Percentiles rank a stretch among this genome's conserved stretches.
Conservation (phyloP, 345 rosid genomes). For the Acer negundo region DNA sequence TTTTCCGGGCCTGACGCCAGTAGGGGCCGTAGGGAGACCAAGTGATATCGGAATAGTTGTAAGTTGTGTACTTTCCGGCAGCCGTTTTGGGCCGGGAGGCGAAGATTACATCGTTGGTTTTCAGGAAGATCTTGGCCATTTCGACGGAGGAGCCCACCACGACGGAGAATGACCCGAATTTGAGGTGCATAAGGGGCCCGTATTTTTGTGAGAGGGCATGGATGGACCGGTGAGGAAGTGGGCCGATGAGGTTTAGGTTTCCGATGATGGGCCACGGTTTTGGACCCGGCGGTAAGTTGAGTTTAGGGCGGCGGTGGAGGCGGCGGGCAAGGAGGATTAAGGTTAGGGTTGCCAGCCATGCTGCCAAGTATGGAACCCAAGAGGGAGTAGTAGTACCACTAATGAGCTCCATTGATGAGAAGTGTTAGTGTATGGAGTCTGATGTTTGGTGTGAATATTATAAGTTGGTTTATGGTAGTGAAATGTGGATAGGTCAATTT, state of each 20-base stretch:
- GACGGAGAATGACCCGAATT: constrained; percentile 55
- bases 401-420: constrained; percentile 20
- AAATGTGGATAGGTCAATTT: neutral
- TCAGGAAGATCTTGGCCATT: constrained; percentile 53
- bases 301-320: constrained; percentile 34
- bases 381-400: neutral
- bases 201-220: constrained; percentile 55
- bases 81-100: constrained; percentile 48
- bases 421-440: neutral
- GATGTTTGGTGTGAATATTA: too few relatives aligned
- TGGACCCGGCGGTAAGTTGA: constrained; percentile 62
- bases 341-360: constrained; percentile 38
- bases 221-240: constrained; percentile 67
- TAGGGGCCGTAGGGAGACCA: constrained; percentile 73
- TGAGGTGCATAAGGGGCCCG: constrained; percentile 60
- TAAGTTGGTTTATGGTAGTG: neutral
- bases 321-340: constrained; percentile 38
- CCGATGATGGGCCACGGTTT: constrained; percentile 71
- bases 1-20: constrained; percentile 67
- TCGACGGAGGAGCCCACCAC: constrained; percentile 58
- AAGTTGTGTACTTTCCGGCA: constrained; percentile 70
- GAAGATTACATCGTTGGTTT: constrained; percentile 53
- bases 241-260: constrained; percentile 62
- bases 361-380: constrained; percentile 25
- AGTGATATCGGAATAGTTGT: constrained; percentile 58